Conservation (phyloP, 2,329 filamentous ascomycete species). For the Diaporthe citriasiana region DNA sequence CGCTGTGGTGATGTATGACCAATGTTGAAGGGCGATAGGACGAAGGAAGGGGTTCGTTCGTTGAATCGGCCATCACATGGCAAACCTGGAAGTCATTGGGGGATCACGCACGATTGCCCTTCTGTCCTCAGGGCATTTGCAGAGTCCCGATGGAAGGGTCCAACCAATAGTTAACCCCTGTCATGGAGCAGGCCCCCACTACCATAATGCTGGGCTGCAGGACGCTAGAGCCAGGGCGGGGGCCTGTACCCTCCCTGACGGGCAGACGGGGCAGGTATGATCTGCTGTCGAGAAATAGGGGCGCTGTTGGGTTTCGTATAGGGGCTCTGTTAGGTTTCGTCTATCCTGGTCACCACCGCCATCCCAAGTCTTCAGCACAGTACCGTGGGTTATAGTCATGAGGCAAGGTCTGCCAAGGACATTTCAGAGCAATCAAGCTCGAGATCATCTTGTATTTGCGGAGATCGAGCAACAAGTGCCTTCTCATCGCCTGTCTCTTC, state of each 20-base stretch:
- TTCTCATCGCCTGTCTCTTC: not conserved
- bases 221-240: slow-evolving; percentile 17
- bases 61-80: slow-evolving; percentile 35
- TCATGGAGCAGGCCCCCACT: not conserved
- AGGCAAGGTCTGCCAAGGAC: slow-evolving; percentile 12
- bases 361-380: not conserved
- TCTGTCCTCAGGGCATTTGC: slow-evolving; percentile 34
- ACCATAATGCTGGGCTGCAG: slow-evolving; percentile 20
- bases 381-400: not conserved
- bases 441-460: no score
- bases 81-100: not conserved
- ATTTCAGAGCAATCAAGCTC: not conserved
- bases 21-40: not conserved
- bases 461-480: not conserved
- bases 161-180: slow-evolving; percentile 23
- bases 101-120: slow-evolving; percentile 32
- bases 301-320: not conserved
- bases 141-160: slow-evolving; percentile 34
- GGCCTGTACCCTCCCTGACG: not conserved
- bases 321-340: not conserved
- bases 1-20: not conserved
- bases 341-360: slow-evolving; percentile 1
- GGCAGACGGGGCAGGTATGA: slow-evolving; percentile 23
- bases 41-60: not conserved
- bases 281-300: slow-evolving; percentile 27